Conservation (phyloP, 2,329 filamentous ascomycete species). For the Chlorencoelia australis region DNA sequence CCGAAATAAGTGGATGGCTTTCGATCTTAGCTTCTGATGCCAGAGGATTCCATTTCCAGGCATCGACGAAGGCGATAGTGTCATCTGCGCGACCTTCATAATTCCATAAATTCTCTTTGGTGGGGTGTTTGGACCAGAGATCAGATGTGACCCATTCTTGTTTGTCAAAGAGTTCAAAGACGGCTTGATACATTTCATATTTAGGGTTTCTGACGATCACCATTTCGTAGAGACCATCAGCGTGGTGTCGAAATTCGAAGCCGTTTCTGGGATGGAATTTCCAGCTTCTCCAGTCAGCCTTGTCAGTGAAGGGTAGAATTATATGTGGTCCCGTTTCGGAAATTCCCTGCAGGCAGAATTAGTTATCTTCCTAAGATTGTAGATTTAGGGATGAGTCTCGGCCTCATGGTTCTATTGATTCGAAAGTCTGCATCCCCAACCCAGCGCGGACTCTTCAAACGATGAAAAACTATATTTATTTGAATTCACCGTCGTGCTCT, state of each 20-base stretch:
- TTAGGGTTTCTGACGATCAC: constrained; percentile 1
- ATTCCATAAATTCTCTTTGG: constrained; percentile 6
- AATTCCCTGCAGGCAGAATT: too few relatives aligned
- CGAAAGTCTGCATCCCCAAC: too few relatives aligned
- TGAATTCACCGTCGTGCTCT: too few relatives aligned
- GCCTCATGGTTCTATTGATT: too few relatives aligned
- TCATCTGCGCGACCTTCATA: constrained; percentile 8
- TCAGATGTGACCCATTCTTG: too few relatives aligned
- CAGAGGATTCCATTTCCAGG: constrained; percentile 3
- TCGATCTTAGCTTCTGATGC: constrained; percentile 3
- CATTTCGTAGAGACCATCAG: constrained; percentile 3
- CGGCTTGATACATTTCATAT: constrained; percentile 1
- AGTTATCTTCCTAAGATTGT: too few relatives aligned
- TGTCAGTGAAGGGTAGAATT: too few relatives aligned
- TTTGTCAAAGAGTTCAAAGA: too few relatives aligned
- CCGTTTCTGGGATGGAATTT: constrained; percentile 2
- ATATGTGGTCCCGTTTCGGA: too few relatives aligned
- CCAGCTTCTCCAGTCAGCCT: constrained; percentile 5
- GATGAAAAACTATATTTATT: too few relatives aligned
- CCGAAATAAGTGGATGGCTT: constrained; percentile 2
- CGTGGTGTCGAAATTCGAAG: background rate
- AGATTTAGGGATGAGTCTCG: too few relatives aligned
- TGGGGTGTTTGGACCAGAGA: constrained; percentile 7
- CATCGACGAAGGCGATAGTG: constrained; percentile 3
- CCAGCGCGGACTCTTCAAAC: too few relatives aligned